Conservation (phyloP, 2,329 filamentous ascomycete genomes). For the Fusarium scirpi region DNA sequence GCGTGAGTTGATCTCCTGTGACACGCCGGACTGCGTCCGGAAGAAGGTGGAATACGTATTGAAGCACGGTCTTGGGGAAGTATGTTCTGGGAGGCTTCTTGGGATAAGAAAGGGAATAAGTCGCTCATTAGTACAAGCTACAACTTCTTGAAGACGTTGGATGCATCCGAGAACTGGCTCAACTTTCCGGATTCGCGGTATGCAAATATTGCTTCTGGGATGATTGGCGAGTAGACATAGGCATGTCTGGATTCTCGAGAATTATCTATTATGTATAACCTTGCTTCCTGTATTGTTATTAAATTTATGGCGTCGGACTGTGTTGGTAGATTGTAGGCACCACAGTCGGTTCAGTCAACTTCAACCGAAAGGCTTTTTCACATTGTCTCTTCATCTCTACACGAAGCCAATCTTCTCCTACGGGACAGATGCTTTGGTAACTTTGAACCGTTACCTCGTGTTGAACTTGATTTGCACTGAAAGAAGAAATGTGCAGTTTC, state of each 20-base stretch:
- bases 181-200: conserved; percentile 59
- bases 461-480: not conserved
- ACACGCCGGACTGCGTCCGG: conserved; percentile 20
- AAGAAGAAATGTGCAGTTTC: not conserved
- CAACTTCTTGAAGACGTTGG: conserved; percentile 15
- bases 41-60: conserved; percentile 31
- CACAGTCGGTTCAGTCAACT: not conserved
- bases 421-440: not conserved
- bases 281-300: not conserved
- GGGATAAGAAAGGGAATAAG: conserved; percentile 24
- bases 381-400: not conserved
- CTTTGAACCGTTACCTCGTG: not conserved
- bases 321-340: not conserved
- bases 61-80: conserved; percentile 27
- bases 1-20: conserved; percentile 31
- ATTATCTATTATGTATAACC: not conserved
- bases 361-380: not conserved
- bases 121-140: conserved; percentile 32
- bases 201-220: conserved; percentile 59
- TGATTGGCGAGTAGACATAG: not conserved
- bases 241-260: not conserved
- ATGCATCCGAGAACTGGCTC: conserved; percentile 31
- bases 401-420: not conserved
- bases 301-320: not conserved
- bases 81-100: conserved; percentile 40